These are phyloP conservation scores for Xylaria sp. DNA, from an alignment of 2,329 filamentous ascomycete genomes.

Conservation along the genomic window DNA sequence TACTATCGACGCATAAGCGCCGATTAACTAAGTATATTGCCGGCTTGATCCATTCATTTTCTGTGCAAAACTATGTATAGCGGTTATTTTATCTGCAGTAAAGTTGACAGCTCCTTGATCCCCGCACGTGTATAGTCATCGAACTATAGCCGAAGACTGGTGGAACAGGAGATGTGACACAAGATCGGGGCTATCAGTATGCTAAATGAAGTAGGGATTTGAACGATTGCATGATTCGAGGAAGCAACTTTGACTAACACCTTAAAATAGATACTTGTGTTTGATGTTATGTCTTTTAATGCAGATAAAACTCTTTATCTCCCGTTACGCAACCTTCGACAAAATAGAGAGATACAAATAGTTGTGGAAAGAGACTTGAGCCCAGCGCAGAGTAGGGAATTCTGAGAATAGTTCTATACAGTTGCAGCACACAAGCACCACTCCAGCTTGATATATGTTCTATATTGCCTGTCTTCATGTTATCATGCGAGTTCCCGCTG, in stretches of 20 bases:
- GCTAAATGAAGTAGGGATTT: not conserved
- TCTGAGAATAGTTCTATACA: no score
- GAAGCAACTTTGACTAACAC: not conserved
- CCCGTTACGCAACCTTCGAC: no score
- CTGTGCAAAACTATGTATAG: not conserved
- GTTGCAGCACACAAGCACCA: no score
- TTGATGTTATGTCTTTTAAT: no score
- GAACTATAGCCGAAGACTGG: not conserved
- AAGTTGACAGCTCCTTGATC: not conserved
- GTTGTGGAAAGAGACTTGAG: no score
- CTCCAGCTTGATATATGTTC: no score
- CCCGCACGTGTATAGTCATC: not conserved
- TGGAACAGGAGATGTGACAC: not conserved
- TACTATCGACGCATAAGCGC: not conserved
- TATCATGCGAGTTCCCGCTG: no score
- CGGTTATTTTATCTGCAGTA: not conserved
- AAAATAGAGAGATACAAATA: no score
- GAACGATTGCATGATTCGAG: not conserved
- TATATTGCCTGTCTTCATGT: no score
- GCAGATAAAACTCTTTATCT: no score
- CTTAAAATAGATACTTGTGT: no score
- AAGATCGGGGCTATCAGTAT: not conserved
- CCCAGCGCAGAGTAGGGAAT: no score
- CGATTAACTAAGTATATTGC: not conserved
- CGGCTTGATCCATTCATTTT: not conserved